These are phyloP conservation scores for Phlyctochytrium planicorne DNA, from an alignment of 192 early-diverging fungal species.

Conservation along the genomic window DNA sequence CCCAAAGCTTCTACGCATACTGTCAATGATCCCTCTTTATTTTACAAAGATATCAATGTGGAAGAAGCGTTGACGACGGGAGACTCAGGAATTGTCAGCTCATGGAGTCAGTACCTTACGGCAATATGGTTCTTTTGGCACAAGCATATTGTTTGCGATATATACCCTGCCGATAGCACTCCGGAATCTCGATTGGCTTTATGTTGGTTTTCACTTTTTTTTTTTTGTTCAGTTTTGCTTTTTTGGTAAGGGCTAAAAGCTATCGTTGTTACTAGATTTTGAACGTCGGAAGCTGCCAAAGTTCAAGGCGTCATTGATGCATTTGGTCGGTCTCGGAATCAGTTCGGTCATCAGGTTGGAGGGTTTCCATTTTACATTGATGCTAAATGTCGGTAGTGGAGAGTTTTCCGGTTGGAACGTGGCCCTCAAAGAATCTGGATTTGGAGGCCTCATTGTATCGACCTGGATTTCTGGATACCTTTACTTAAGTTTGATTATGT, in stretches of 20 bases:
- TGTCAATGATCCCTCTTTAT: no score
- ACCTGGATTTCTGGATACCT: conserved; percentile 8
- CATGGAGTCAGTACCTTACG: no score
- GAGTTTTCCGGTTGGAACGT: conserved; percentile 20
- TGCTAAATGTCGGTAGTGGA: no score
- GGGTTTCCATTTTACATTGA: no score
- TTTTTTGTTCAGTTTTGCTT: no score
- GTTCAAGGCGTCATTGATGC: conserved; percentile 5
- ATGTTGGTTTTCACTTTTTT: background rate
- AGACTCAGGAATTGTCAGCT: no score
- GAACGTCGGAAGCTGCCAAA: background rate
- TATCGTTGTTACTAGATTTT: conserved; percentile 6
- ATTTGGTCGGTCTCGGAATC: no score
- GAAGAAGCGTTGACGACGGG: no score
- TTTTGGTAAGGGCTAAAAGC: no score
- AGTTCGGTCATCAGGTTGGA: no score
- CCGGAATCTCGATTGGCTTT: background rate
- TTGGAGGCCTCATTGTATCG: conserved; percentile 12
- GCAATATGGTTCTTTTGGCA: background rate
- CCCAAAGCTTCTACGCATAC: no score
- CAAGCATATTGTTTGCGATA: background rate
- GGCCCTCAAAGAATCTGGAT: conserved; percentile 6
- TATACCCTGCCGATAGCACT: background rate
- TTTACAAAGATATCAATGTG: no score
- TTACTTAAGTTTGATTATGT: conserved; percentile 7